phyloP scores from a whole-genome alignment of 345 rosid species.

The Clarkia xantiana region DNA sequence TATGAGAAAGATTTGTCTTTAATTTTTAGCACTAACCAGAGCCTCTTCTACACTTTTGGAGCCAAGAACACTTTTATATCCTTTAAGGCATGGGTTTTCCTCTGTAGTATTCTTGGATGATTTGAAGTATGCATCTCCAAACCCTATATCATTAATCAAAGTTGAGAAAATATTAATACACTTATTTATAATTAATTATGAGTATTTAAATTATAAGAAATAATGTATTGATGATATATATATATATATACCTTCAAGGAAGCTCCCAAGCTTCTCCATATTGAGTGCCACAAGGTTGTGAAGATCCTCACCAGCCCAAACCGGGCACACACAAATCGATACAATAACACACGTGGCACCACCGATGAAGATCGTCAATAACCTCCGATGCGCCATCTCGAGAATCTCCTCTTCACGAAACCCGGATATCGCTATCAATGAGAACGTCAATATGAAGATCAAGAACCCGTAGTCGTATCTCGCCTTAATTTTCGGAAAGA shows the following conservation, averaged over 20 bases:
- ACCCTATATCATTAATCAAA: constrained; percentile 24
- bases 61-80: constrained; percentile 37
- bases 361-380: constrained; percentile 56
- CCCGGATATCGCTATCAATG: constrained; percentile 57
- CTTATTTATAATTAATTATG: too few species aligned
- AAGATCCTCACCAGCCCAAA: constrained; percentile 63
- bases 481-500: constrained; percentile 61
- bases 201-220: too few species aligned
- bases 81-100: constrained; percentile 24
- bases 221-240: too few species aligned
- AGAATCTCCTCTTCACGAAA: constrained; percentile 41
- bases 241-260: constrained; percentile 35
- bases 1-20: too few species aligned
- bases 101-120: constrained; percentile 11
- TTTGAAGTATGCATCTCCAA: constrained; percentile 39
- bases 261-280: constrained; percentile 38
- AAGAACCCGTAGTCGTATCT: constrained; percentile 72
- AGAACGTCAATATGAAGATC: constrained; percentile 67
- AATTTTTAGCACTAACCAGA: constrained; percentile 39
- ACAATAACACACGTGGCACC: constrained; percentile 28
- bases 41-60: constrained; percentile 57
- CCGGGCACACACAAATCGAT: constrained; percentile 41
- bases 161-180: not conserved
- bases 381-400: constrained; percentile 36
- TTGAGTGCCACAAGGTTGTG: constrained; percentile 37